A percentile compares a stretch with the other conserved stretches of the same genome.
phyloP scores from a whole-genome alignment of 2,329 filamentous ascomycete species.

The Epichloe sp. region DNA sequence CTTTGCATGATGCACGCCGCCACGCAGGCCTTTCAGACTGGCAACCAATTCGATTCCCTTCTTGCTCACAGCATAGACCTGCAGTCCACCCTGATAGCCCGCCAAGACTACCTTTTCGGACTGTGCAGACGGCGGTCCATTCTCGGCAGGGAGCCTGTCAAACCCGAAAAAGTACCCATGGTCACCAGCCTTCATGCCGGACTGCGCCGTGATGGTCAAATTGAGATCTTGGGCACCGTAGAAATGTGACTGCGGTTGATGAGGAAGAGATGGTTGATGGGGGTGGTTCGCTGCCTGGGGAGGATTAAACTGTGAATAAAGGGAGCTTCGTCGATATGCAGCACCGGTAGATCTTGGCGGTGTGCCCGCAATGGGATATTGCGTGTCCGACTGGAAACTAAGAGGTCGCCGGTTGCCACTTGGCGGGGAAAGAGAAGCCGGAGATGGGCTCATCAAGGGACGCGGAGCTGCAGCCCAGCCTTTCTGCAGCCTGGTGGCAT shows the following conservation, averaged over 20 bases:
- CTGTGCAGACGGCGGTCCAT: conserved; percentile 19
- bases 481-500: conserved; percentile 28
- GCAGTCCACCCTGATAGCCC: conserved; percentile 68
- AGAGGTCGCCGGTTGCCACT: conserved; percentile 30
- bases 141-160: conserved; percentile 48
- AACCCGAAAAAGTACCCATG: conserved; percentile 71
- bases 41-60: conserved; percentile 58
- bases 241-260: conserved; percentile 65
- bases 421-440: conserved; percentile 28
- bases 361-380: conserved; percentile 28
- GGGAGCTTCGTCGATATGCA: conserved; percentile 31
- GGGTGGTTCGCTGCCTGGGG: conserved; percentile 30
- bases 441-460: conserved; percentile 29
- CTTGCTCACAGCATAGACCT: conserved; percentile 61
- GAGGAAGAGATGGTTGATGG: conserved; percentile 52
- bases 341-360: conserved; percentile 23
- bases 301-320: conserved; percentile 35
- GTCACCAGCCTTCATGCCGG: conserved; percentile 49
- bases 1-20: conserved; percentile 70
- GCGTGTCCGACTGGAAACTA: conserved; percentile 40
- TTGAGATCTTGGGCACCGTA: conserved; percentile 65
- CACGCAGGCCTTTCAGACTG: conserved; percentile 62
- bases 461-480: conserved; percentile 34
- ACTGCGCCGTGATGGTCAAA: conserved; percentile 44
- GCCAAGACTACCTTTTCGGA: conserved; percentile 57